These are phyloP conservation scores for Nemania abortiva DNA, from an alignment of 2,329 filamentous ascomycete genomes.

Conservation along the genomic window DNA sequence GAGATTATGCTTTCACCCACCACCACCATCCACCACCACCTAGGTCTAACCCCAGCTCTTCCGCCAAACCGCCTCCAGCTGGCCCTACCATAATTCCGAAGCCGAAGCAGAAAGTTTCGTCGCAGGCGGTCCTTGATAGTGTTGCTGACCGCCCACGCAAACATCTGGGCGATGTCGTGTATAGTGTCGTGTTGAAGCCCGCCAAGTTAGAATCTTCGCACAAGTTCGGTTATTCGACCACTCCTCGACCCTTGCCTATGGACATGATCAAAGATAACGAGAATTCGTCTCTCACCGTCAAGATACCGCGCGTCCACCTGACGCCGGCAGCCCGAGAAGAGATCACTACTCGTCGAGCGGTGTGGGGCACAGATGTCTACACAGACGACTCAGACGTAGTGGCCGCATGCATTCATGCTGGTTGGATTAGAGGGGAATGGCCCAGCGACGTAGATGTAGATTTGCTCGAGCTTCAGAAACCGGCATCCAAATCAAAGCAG, in stretches of 20 bases:
- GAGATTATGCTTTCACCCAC: conserved; percentile 57
- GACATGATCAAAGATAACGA: conserved; percentile 79
- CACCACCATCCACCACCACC: conserved; percentile 64
- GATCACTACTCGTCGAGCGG: conserved; percentile 80
- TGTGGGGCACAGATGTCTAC: conserved; percentile 96
- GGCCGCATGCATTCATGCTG: conserved; percentile 91
- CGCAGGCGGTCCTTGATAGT: conserved; percentile 77
- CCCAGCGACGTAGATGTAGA: conserved; percentile 78
- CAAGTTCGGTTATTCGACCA: conserved; percentile 62
- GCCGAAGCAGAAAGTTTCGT: conserved; percentile 74
- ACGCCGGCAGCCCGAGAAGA: conserved; percentile 78
- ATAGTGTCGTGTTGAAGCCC: conserved; percentile 74
- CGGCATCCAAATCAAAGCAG: conserved; percentile 53
- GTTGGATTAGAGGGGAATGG: conserved; percentile 93
- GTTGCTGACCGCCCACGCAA: conserved; percentile 77
- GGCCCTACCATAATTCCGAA: conserved; percentile 64
- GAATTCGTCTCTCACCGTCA: conserved; percentile 91
- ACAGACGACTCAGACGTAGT: conserved; percentile 96
- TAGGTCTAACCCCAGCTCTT: conserved; percentile 54
- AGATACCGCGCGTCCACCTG: conserved; percentile 84
- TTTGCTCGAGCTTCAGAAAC: conserved; percentile 69
- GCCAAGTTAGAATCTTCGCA: conserved; percentile 60
- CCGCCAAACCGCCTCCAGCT: conserved; percentile 49
- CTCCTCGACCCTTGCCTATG: conserved; percentile 79
- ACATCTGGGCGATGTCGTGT: conserved; percentile 87